Evolutionary conservation across 164 flowering plant species (phyloP), one percentile per base, ranked within the genome.

Genomic region (Brasenia schreberi): DNA sequence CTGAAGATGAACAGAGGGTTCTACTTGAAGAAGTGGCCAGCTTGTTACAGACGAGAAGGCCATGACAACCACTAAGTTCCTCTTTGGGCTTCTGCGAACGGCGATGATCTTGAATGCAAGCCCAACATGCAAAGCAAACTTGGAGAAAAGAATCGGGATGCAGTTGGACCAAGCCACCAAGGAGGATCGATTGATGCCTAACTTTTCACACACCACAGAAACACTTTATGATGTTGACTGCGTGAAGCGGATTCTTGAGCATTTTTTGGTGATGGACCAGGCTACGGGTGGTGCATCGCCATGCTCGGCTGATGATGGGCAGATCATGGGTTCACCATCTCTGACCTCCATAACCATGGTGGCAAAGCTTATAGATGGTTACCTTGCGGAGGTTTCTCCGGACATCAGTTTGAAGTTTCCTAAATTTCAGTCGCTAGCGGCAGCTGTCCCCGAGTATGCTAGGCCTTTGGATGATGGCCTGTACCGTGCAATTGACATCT

Each of bases 381-480:
- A 88, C 75, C 88, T 93, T 65, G 94, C 98, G 3, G 97, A 93
- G 81, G 94, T 93, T 43, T 97, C 98, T 3, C 93, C 98, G 23
- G 98, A 93, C 71, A 77, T 87, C 65, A 88, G 90, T 74, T 72
- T 93, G 74, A 93, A 93, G 81, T 87, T 79, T 12, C 88, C 89
- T 39, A 90, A 88, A 77, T 90, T 93, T 81, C 87, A 85, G 66
- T 77, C 84, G 27, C 83, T 93, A 72, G 97, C 97, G 74, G 89
- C 84, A 56, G 78, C 87, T 67, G 85, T 90, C 62, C 98, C 98
- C 18, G 98, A 93, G 18, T 90, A 83, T 74, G 92, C 92, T 0
- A 82, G 98, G 76, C 96, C 96, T n/a, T 81, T 90, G 71, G 96
- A 93, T 79, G 97, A 93, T 71, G 97, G 97, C 59, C 86, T 93